Conservation (phyloP, 179 eudicot genomes). For the Vitellaria paradoxa region DNA sequence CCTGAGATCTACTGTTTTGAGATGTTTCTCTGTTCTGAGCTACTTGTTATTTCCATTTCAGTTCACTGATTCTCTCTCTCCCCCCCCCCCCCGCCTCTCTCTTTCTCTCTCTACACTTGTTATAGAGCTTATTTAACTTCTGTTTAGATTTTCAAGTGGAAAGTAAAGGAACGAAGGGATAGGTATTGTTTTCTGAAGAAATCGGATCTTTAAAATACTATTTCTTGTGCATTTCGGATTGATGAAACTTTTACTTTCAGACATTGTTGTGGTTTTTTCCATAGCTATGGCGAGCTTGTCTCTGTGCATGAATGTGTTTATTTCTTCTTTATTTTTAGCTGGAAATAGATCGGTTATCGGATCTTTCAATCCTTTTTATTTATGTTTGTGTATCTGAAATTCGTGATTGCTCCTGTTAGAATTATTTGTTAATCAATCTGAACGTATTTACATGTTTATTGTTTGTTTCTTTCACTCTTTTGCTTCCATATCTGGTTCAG, state of each 20-base stretch:
- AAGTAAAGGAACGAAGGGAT: too few relatives aligned
- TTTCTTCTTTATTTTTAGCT: neutral
- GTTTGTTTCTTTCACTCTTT: neutral
- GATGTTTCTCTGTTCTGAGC: neutral
- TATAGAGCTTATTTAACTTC: too few relatives aligned
- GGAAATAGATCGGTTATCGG: neutral
- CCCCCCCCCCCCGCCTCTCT: too few relatives aligned
- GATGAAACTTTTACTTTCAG: neutral
- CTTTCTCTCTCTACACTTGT: neutral
- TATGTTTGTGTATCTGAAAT: neutral
- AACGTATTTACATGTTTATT: neutral
- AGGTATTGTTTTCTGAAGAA: neutral
- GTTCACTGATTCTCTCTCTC: neutral
- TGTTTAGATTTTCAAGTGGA: too few relatives aligned
- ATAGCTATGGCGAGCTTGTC: neutral
- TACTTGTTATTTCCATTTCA: neutral
- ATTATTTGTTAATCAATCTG: neutral
- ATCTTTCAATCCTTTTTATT: neutral
- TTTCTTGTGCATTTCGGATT: neutral
- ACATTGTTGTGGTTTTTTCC: neutral
- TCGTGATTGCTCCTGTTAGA: neutral
- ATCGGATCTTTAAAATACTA: neutral
- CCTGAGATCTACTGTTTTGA: slow-evolving; percentile 8
- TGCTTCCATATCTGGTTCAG: neutral
- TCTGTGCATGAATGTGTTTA: neutral